phyloP scores from a whole-genome alignment of 192 early-diverging fungal genomes.

The Coemansia sp. region DNA sequence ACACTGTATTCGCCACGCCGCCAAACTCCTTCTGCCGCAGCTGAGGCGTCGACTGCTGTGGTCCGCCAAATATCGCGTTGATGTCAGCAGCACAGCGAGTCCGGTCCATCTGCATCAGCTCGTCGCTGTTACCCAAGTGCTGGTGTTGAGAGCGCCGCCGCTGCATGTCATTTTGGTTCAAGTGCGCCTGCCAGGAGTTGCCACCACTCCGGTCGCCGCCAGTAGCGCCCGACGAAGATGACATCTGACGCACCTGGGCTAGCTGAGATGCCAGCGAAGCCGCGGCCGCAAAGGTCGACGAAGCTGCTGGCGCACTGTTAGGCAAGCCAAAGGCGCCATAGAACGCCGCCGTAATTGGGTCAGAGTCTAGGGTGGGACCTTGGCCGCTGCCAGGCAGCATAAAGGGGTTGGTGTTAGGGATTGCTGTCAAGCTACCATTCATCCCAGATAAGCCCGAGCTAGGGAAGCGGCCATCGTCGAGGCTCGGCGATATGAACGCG shows the following conservation, averaged over 20 bases:
- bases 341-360: constrained; percentile 47
- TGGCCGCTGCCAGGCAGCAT: constrained; percentile 52
- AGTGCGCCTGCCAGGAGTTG: background rate
- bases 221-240: constrained; percentile 5
- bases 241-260: constrained; percentile 26
- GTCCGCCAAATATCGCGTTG: background rate
- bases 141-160: constrained; percentile 3
- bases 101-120: background rate
- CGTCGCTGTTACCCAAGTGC: constrained; percentile 1
- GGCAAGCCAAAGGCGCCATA: constrained; percentile 49
- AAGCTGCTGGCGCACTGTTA: constrained; percentile 8
- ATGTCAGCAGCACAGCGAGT: background rate
- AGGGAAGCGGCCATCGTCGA: constrained; percentile 5
- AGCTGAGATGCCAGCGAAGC: constrained; percentile 28
- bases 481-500: constrained; percentile 24
- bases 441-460: constrained; percentile 10
- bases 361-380: constrained; percentile 30
- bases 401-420: constrained; percentile 48
- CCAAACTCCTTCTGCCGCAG: background rate
- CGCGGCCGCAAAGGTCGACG: constrained; percentile 7
- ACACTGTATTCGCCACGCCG: background rate
- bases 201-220: background rate
- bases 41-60: constrained; percentile 8
- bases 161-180: background rate
- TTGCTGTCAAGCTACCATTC: constrained; percentile 22